Evolutionary conservation across 108 stramenopile genomes (phyloP).

Genomic region (Chaetoceros muelleri): DNA sequence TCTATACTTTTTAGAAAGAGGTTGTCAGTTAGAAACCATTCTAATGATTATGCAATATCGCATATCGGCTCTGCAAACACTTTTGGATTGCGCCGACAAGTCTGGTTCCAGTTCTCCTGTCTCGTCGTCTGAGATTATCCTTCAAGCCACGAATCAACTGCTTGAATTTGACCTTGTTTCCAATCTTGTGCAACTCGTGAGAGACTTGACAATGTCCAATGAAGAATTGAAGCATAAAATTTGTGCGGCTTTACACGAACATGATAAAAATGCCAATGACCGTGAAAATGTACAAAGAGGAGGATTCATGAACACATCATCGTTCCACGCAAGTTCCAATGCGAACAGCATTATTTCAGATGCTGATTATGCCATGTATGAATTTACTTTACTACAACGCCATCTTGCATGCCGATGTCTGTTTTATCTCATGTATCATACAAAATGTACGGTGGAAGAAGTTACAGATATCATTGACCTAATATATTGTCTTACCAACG

Average conservation of each 20-base stretch:
- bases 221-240: slow-evolving; percentile 20
- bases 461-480: slow-evolving; percentile 49
- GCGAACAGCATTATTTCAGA: slow-evolving; percentile 16
- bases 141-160: slow-evolving; percentile 49
- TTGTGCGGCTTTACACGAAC: background rate
- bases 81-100: slow-evolving; percentile 2
- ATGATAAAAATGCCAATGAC: background rate
- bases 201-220: slow-evolving; percentile 34
- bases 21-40: slow-evolving; percentile 14
- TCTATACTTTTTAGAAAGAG: slow-evolving; percentile 39
- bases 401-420: slow-evolving; percentile 55
- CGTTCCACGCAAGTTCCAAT: slow-evolving; percentile 1
- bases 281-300: background rate
- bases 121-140: slow-evolving; percentile 2
- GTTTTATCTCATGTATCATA: slow-evolving; percentile 69
- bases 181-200: slow-evolving; percentile 41
- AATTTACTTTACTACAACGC: slow-evolving; percentile 41
- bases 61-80: background rate
- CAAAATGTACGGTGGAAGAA: slow-evolving; percentile 50
- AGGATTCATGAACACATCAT: too few species aligned
- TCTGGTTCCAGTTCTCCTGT: too few species aligned
- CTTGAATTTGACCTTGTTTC: slow-evolving; percentile 29
- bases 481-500: slow-evolving; percentile 48
- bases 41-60: slow-evolving; percentile 28
- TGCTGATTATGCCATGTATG: slow-evolving; percentile 33